Percentiles rank a stretch among this genome's conserved stretches.
Conservation (phyloP, 2,329 filamentous ascomycete genomes). For the Septoria linicola region DNA sequence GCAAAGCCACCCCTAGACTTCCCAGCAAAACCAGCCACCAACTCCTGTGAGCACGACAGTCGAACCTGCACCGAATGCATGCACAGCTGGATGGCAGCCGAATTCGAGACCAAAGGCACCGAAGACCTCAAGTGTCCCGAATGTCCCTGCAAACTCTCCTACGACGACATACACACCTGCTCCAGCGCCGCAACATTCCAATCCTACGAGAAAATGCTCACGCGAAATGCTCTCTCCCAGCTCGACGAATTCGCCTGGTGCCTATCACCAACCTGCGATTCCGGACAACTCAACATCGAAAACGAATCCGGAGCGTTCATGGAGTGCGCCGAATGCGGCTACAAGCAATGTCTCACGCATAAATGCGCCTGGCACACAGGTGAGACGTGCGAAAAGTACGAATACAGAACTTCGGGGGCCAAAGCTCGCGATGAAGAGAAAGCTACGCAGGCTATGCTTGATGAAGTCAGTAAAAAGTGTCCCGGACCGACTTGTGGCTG, state of each 20-base stretch:
- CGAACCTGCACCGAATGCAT: constrained; percentile 43
- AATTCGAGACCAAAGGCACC: constrained; percentile 43
- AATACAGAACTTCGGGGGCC: constrained; percentile 33
- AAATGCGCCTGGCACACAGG: constrained; percentile 40
- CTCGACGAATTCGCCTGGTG: constrained; percentile 56
- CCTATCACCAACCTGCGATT: constrained; percentile 49
- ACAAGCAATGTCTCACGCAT: constrained; percentile 41
- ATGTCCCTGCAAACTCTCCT: constrained; percentile 47
- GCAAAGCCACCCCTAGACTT: constrained; percentile 36
- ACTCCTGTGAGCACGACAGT: constrained; percentile 36
- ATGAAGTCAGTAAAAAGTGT: constrained; percentile 40
- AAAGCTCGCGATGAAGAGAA: constrained; percentile 31
- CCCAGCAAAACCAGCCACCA: constrained; percentile 36
- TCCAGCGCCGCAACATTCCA: constrained; percentile 48
- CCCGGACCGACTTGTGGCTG: constrained; percentile 39
- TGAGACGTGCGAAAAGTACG: constrained; percentile 44
- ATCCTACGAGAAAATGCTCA: constrained; percentile 49
- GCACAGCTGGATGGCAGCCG: constrained; percentile 41
- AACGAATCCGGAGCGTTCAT: constrained; percentile 42
- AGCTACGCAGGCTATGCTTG: constrained; percentile 34
- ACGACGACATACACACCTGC: constrained; percentile 48
- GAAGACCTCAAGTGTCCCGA: constrained; percentile 55
- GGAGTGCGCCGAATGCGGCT: constrained; percentile 39
- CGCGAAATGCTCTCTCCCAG: constrained; percentile 46
- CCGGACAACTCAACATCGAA: constrained; percentile 53